Percentiles rank a stretch among this genome's conserved stretches.
These are phyloP conservation scores for Dryadomyces quercus-mongolicae DNA, from an alignment of 2,329 filamentous ascomycete genomes.

Conservation along the genomic window DNA sequence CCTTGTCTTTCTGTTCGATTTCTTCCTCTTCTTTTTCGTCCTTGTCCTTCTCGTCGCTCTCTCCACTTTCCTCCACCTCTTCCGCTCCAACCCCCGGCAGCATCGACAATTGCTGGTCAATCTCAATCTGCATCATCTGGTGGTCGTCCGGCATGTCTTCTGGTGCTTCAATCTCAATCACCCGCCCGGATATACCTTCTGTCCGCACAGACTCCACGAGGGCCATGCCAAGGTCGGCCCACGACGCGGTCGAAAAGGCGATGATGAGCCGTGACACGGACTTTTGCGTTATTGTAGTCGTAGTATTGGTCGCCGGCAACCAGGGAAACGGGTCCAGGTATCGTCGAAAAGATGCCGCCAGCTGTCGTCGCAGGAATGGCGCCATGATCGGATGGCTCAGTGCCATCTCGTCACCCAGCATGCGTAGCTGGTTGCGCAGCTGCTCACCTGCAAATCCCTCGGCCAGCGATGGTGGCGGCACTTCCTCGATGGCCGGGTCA, in stretches of 20 bases:
- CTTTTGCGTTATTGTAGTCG: conserved; percentile 2
- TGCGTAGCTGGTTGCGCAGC: conserved; percentile 40
- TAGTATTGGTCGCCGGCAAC: conserved; percentile 25
- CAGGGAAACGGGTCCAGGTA: conserved; percentile 51
- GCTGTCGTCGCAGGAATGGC: conserved; percentile 39
- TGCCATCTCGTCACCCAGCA: conserved; percentile 42
- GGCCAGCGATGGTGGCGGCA: conserved; percentile 49
- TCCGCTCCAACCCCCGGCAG: neutral
- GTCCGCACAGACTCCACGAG: conserved; percentile 23
- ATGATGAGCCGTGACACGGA: conserved; percentile 16
- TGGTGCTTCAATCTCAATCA: conserved; percentile 24
- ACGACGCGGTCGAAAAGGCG: conserved; percentile 22
- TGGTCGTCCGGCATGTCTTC: conserved; percentile 21
- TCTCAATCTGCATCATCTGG: conserved; percentile 25
- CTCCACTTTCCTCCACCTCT: neutral
- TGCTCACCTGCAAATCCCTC: conserved; percentile 53
- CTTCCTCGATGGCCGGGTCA: conserved; percentile 49
- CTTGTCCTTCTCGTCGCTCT: neutral
- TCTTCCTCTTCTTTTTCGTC: neutral
- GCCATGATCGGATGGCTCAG: conserved; percentile 48
- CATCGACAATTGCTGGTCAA: conserved; percentile 20
- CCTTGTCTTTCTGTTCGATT: too few relatives aligned
- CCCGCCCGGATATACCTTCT: conserved; percentile 22
- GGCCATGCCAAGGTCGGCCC: conserved; percentile 29
- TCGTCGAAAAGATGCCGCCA: conserved; percentile 38